Base-by-base conservation (phyloP, 2,329 filamentous ascomycete genomes). In the Biscogniauxia sp. region DNA sequence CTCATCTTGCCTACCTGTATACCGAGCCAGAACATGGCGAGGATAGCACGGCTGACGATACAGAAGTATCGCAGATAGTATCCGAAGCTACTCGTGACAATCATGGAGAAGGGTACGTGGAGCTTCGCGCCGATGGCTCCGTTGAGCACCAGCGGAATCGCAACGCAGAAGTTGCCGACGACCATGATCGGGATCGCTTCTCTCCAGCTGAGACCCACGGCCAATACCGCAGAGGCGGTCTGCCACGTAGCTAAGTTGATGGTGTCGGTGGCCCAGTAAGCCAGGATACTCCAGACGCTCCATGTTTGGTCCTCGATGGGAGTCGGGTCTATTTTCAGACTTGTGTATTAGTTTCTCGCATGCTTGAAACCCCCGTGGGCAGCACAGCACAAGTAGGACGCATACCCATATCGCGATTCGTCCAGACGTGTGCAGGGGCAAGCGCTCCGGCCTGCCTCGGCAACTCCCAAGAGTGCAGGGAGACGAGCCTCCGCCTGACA, bases 131-230 rank as follows among this genome's bases (percentile, higher is more conserved):
- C 78, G 58, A 79, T 79, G 15, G 78, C 78, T 19, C 79, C 79
- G 66, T 82, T 80, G n/a, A 81, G 71, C 9, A 80, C 78, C 70
- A 81, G 77, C 11, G 79, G 75, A 11, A 86, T 79, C 15, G 84
- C 83, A 20, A 86, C 84, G 65, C 85, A 87, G 11, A 82, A 76
- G 13, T 83, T 82, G 51, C 88, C 88, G n/a, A 88, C 84, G 51
- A 80, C 66, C 69, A 81, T 86, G 64, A 72, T 70, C 1, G 70
- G 70, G 37, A 73, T 73, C 4, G 71, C 71, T 59, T 73, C 71
- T 15, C 73, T 65, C 75, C 75, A 76, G 17, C 70, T 73, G 4
- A 76, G 54, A 5, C 75, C 75, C 19, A 75, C 74, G 3, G 70
- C 68, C 4, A 76, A 68, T 5, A 77, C 73, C 1, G 70, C 70